These are phyloP conservation scores for Blumeria hordei DNA, from an alignment of 2,329 filamentous ascomycete species.

Conservation along the genomic window DNA sequence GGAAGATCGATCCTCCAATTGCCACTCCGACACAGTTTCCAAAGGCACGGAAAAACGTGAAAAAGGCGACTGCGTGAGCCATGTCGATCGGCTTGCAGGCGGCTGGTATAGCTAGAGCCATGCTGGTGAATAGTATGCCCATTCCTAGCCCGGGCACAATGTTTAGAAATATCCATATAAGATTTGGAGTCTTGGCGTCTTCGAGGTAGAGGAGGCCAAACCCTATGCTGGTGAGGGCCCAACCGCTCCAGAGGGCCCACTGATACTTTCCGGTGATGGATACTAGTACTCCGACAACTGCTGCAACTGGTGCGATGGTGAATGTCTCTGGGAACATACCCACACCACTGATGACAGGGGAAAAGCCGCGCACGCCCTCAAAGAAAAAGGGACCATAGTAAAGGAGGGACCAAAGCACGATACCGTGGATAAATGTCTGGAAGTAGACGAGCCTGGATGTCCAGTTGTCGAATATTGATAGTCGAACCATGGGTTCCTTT, in stretches of 20 bases:
- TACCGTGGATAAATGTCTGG: constrained; percentile 29
- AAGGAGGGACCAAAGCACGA: constrained; percentile 26
- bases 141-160: constrained; percentile 4
- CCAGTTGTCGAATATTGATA: constrained; percentile 17
- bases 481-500: constrained; percentile 16
- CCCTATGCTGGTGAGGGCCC: constrained; percentile 30
- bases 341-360: constrained; percentile 26
- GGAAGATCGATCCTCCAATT: constrained; percentile 40
- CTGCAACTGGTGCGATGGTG: constrained; percentile 33
- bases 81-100: constrained; percentile 24
- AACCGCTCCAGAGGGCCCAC: constrained; percentile 27
- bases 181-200: constrained; percentile 2
- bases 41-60: constrained; percentile 40
- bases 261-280: constrained; percentile 21
- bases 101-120: constrained; percentile 20
- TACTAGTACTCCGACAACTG: constrained; percentile 24
- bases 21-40: constrained; percentile 42
- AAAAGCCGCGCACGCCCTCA: constrained; percentile 24
- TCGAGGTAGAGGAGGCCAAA: constrained; percentile 19
- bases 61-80: constrained; percentile 35
- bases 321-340: constrained; percentile 32
- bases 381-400: constrained; percentile 27
- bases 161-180: constrained; percentile 4
- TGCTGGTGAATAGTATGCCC: constrained; percentile 25
- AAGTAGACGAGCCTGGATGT: neutral